phyloP scores from a whole-genome alignment of 2,329 filamentous ascomycete genomes.

The Pseudogymnoascus sp. region DNA sequence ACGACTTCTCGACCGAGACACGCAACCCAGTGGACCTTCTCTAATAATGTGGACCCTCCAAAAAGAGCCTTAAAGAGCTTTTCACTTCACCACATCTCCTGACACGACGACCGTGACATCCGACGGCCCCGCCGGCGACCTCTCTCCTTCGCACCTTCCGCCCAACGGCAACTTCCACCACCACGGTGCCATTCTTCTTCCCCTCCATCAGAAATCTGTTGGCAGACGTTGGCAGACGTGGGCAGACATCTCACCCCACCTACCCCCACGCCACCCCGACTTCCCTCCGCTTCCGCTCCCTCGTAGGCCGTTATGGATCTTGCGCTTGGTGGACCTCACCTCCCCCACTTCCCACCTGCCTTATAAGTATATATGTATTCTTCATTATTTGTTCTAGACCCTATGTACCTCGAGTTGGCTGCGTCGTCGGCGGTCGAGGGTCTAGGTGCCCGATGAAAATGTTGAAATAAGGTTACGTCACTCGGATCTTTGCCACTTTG shows the following conservation, averaged over 20 bases:
- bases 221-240: not conserved
- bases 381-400: not conserved
- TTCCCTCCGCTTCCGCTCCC: not conserved
- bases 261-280: not conserved
- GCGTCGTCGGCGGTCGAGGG: not conserved
- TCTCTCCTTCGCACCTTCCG: not conserved
- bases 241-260: not conserved
- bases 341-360: not conserved
- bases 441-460: not conserved
- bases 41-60: slow-evolving; percentile 1
- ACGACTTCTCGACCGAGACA: not conserved
- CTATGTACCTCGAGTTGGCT: not conserved
- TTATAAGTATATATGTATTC: not conserved
- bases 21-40: not conserved
- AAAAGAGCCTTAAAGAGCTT: not conserved
- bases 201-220: not conserved
- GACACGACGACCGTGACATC: not conserved
- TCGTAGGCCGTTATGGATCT: not conserved
- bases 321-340: not conserved
- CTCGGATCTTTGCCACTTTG: slow-evolving; percentile 5
- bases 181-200: not conserved
- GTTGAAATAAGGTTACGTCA: slow-evolving; percentile 6
- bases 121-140: no score
- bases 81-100: not conserved
- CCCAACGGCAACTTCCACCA: not conserved